A percentile compares a stretch with the other conserved stretches of the same genome.
These are phyloP conservation scores for Leccinum obscurum DNA, from an alignment of 768 basidiomycete genomes.

Conservation along the genomic window DNA sequence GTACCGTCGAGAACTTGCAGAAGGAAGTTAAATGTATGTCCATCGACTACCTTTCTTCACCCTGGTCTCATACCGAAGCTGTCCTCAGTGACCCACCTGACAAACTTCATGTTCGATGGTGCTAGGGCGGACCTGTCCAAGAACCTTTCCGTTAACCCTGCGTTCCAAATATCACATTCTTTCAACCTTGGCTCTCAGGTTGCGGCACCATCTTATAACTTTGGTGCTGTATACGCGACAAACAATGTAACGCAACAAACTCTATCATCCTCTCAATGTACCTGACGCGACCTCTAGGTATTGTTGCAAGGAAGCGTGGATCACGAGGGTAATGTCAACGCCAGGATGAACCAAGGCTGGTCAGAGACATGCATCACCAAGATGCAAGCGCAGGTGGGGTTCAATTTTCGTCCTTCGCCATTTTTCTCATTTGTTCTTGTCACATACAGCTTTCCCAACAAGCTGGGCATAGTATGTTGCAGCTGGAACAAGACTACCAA, in stretches of 20 bases:
- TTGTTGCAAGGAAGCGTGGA: conserved; percentile 94
- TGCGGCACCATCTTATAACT: conserved; percentile 87
- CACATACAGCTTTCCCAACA: conserved; percentile 65
- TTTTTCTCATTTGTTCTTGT: conserved; percentile 12
- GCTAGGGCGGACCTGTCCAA: conserved; percentile 96
- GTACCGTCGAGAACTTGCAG: conserved; percentile 87
- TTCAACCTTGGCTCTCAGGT: conserved; percentile 89
- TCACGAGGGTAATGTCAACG: conserved; percentile 88
- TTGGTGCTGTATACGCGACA: conserved; percentile 90
- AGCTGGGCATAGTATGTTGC: conserved; percentile 85
- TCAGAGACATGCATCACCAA: conserved; percentile 75
- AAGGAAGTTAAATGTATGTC: conserved; percentile 87
- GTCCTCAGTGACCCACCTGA: conserved; percentile 77
- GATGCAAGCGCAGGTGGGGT: conserved; percentile 78
- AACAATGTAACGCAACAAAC: conserved; percentile 52
- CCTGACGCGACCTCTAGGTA: conserved; percentile 49
- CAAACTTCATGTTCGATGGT: conserved; percentile 97
- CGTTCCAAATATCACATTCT: conserved; percentile 97
- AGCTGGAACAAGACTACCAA: conserved; percentile 91
- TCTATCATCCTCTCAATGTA: conserved; percentile 17
- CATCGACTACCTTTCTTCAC: conserved; percentile 6
- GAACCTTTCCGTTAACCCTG: conserved; percentile 87
- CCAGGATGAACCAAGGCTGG: conserved; percentile 90
- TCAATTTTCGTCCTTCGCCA: neutral
- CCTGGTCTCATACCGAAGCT: neutral